Evolutionary conservation across 2,329 filamentous ascomycete genomes (phyloP), one percentile per base, ranked within the genome.

Genomic region (Blastomyces emzantsi): DNA sequence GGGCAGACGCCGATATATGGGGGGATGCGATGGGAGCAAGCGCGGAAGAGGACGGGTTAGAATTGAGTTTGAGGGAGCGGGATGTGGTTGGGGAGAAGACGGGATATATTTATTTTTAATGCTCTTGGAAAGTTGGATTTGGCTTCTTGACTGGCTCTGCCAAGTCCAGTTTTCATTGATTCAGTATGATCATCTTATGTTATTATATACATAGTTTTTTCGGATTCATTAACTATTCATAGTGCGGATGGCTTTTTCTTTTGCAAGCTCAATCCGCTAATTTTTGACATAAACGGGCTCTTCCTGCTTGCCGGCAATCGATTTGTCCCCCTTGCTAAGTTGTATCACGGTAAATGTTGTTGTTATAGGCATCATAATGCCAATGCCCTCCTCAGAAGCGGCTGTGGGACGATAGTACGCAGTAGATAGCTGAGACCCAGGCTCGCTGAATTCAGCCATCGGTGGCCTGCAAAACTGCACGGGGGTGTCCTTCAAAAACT

Each of bases 1-100:
- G 81, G 76, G 72, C 79, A 81, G 64, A 71, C 81, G 68, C 61
- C 74, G 63, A 85, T 87, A 73, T 87, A 86, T 71, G 75, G 80
- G 70, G 77, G 78, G 64, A 86, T 84, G 71, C 82, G 85, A 69
- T 79, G 79, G 61, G 52, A 22, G 41, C 61, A 39, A 36, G 51
- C 30, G 49, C 30, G 33, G 60, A 52, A 61, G 33, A 33, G 60
- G 36, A 41, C 60, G 30, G 47, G 45, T 17, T 60, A 43, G 47
- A 41, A 54, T 41, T 25, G n/a, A 36, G 33, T 6, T n/a, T 52
- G 59, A 36, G 15, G 33, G 49, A 22, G 6, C 41, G 33, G 30
- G 22, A 3, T 41, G 15, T 19, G 47, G 45, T 52, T 1, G 49
- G 22, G 19, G n/a, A n/a, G n/a, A n/a, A n/a, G 22, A 25, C 4